A percentile compares a stretch with the other conserved stretches of the same genome.
These are phyloP conservation scores for Coccomyxa sp. DNA, from an alignment of 139 green algal genomes.

Conservation along the genomic window DNA sequence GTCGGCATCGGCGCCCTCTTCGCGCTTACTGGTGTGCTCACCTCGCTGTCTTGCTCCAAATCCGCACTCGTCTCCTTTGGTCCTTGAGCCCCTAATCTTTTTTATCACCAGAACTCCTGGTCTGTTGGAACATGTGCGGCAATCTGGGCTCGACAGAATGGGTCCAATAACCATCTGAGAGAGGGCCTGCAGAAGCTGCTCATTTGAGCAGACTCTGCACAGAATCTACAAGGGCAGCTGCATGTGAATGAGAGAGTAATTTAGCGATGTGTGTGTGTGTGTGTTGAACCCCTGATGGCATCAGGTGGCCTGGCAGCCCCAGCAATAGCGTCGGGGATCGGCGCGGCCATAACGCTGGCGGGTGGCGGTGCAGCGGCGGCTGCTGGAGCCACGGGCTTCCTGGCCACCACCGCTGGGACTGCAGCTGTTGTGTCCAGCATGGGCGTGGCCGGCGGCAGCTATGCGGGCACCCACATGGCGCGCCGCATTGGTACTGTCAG, in stretches of 20 bases:
- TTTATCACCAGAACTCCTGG: not conserved
- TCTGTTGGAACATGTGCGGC: not conserved
- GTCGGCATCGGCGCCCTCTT: conserved; percentile 71
- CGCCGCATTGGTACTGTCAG: conserved; percentile 8
- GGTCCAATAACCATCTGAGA: not conserved
- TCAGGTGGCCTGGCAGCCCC: conserved; percentile 74
- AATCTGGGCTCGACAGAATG: not conserved
- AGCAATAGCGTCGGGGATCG: conserved; percentile 71
- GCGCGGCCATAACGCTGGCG: conserved; percentile 48
- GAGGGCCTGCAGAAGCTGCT: not conserved
- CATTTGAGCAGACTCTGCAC: not conserved
- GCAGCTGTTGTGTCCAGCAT: conserved; percentile 52
- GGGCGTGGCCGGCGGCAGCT: conserved; percentile 28
- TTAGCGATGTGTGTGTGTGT: not conserved
- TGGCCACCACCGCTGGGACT: conserved; percentile 44
- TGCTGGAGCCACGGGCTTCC: conserved; percentile 39
- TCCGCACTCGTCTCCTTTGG: not conserved
- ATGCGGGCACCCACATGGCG: conserved; percentile 35
- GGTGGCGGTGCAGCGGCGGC: conserved; percentile 32
- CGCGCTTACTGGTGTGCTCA: conserved; percentile 53
- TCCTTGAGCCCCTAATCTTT: not conserved
- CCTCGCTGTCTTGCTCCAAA: not conserved
- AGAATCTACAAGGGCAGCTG: not conserved
- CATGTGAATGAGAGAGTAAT: not conserved
- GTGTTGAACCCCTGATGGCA: too few relatives aligned